A percentile compares a stretch with the other conserved stretches of the same genome.
These are phyloP conservation scores for Thelonectria discophora DNA, from an alignment of 2,329 filamentous ascomycete species.

Conservation along the genomic window DNA sequence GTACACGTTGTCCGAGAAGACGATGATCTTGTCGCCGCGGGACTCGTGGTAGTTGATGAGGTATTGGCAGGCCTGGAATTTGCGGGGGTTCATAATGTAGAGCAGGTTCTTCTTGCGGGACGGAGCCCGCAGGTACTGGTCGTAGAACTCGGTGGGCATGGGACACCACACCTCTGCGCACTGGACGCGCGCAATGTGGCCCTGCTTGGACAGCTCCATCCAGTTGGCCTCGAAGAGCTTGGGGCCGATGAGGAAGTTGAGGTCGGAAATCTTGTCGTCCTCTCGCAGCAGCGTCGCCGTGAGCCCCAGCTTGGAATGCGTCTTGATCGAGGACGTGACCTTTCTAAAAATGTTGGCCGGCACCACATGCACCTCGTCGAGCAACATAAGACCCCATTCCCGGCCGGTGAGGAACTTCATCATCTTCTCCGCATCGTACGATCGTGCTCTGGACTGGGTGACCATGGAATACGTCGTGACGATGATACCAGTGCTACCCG, in stretches of 20 bases:
- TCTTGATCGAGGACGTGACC: conserved; percentile 91
- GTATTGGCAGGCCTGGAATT: conserved; percentile 97
- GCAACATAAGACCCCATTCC: conserved; percentile 97
- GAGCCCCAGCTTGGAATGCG: conserved; percentile 92
- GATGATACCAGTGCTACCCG: conserved; percentile 91
- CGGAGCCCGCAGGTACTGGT: conserved; percentile 83
- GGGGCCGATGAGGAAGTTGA: conserved; percentile 97
- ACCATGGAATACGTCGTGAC: conserved; percentile 99
- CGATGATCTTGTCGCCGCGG: conserved; percentile 95
- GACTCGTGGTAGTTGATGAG: conserved; percentile 98
- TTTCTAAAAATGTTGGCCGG: conserved; percentile 96
- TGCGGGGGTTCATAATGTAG: conserved; percentile 97
- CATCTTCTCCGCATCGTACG: conserved; percentile 95
- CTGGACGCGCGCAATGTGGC: conserved; percentile 95
- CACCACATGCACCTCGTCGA: conserved; percentile 98
- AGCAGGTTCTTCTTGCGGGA: conserved; percentile 62
- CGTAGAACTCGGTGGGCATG: conserved; percentile 98
- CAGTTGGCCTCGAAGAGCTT: conserved; percentile 99
- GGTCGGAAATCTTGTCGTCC: conserved; percentile 96
- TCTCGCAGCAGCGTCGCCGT: conserved; percentile 94
- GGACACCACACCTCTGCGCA: conserved; percentile 99
- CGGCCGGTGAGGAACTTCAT: conserved; percentile 90
- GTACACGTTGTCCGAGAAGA: conserved; percentile 98
- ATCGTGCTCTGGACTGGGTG: conserved; percentile 85
- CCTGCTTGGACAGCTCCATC: conserved; percentile 98